Evolutionary conservation across 1,139 yeast species (phyloP), one percentile per base, ranked within the genome.

Genomic region (Hyphopichia buzzinii): DNA sequence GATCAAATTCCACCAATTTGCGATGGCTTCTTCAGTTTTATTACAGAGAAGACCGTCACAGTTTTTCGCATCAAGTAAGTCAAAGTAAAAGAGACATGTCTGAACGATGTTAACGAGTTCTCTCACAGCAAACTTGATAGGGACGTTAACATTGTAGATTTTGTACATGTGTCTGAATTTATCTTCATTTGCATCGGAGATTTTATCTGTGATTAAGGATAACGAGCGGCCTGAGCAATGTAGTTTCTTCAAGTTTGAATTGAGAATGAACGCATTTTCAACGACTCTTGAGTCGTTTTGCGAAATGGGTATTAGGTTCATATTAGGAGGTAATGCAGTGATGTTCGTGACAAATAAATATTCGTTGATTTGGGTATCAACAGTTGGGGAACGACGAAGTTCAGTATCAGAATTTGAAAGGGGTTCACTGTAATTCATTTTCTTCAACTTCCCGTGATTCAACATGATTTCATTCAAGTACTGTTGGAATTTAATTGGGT

Each of bases 151-250:
- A 40, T 64, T 64, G 36, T 56, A 58, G 1, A 84, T 74, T 45
- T 76, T 77, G 59, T 83, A 92, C 53, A 85, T 68, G 45, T 85
- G 86, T 28, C 87, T 68, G 55, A 92, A 90, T 52, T 89, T 90
- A 49, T 86, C 92, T 47, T 81, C 87, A 16, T 82, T 76, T 0
- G 96, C 87, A 50, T 81, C 87, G 0, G 95, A 67, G 0, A 95
- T 86, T 24, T 71, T 67, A 14, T 60, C 62, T 3, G 81, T 69
- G 12, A 86, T 71, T 29, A 88, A 63, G 27, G 89, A 67, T 1
- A 87, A 82, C 0, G 95, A 80, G 41, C 98, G 67, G 7, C 97
- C 95, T 33, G 90, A 84, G 55, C 97, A 92, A 21, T 83, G 81
- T 33, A 89, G 59, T 49, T 87, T 76, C 48, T 84, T 77, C 47